Base-by-base conservation (phyloP, 805 yeast genomes). In the Dipodascopsis tothii region DNA sequence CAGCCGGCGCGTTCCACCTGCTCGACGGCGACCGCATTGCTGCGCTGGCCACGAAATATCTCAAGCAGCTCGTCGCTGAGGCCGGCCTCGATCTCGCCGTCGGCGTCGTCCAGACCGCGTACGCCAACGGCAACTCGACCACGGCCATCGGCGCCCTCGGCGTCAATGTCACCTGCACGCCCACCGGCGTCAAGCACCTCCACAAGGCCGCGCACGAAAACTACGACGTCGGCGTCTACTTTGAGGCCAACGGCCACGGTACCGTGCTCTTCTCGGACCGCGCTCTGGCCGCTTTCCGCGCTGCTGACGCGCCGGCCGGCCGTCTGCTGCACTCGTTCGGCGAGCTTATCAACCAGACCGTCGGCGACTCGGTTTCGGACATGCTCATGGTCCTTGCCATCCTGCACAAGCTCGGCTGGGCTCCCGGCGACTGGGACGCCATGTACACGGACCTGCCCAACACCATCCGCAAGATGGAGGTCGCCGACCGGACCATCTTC, bases 241-340 rank as follows among this genome's bases (percentile, higher is more conserved):
- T 92, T 57, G 98, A 92, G 68, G 98, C 98, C 42, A 92, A 92
- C 61, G 98, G 98, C n/a, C 98, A 92, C 60, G 98, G 98, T 11
- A 92, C 98, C 0, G 94, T 90, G 4, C 70, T 86, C 18, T 92
- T 92, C 60, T 77, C 84, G 3, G 71, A 76, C 0, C 61, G 66
- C 11, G 75, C 70, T 39, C 46, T 77, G 43, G 63, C 63, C 20
- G 56, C 60, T 25, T 60, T 68, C n/a, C 59, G 69, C 5, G 71
- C 70, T 3, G 68, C 67, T 17, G 78, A 78, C 52, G 60, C 60
- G 35, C 58, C 68, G 18, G 75, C 83, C 1, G 64, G 81, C 25
- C 60, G 67, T 44, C 70, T 81, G 1, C 67, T 92, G 50, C 65
- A 71, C 46, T 68, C 75, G 14, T 72, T 90, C 46, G 74, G 82